Conservation (phyloP, 352 stramenopile species). For the Thraustotheca clavata region DNA sequence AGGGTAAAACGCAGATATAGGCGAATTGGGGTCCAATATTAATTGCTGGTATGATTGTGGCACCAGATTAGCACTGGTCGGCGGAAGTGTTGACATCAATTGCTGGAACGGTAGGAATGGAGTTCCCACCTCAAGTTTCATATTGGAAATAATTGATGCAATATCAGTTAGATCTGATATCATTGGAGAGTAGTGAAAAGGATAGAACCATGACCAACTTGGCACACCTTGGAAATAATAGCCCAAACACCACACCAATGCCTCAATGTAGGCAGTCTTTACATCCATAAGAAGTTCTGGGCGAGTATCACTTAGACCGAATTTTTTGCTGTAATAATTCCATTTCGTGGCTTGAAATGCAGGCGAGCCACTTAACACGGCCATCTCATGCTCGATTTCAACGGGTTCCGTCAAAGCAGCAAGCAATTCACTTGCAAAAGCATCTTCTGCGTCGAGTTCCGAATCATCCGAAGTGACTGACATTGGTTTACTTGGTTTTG, state of each 20-base stretch:
- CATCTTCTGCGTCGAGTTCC: constrained; percentile 42
- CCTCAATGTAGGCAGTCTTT: constrained; percentile 73
- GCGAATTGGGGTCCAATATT: constrained; percentile 93
- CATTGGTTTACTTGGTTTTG: constrained; percentile 27
- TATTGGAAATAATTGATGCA: constrained; percentile 36
- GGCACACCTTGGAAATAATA: constrained; percentile 89
- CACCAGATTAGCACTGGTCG: constrained; percentile 92
- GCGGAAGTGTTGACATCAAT: constrained; percentile 95
- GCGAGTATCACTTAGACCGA: constrained; percentile 33
- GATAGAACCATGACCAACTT: constrained; percentile 99
- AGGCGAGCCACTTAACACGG: constrained; percentile 47
- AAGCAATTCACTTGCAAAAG: constrained; percentile 36
- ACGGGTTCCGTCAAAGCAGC: constrained; percentile 48
- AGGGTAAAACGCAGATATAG: constrained; percentile 95
- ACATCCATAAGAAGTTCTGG: constrained; percentile 27
- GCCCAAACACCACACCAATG: constrained; percentile 62
- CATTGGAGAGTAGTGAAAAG: constrained; percentile 99
- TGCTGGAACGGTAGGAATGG: constrained; percentile 97
- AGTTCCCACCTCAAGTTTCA: constrained; percentile 84
- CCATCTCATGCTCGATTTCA: constrained; percentile 41
- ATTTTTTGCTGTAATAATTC: constrained; percentile 80
- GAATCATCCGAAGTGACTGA: constrained; percentile 27
- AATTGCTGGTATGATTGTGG: constrained; percentile 89
- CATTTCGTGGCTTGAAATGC: constrained; percentile 81
- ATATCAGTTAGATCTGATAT: constrained; percentile 95